Base-by-base conservation (phyloP, 495 filamentous ascomycete genomes). In the Aspergillus mulundensis region DNA sequence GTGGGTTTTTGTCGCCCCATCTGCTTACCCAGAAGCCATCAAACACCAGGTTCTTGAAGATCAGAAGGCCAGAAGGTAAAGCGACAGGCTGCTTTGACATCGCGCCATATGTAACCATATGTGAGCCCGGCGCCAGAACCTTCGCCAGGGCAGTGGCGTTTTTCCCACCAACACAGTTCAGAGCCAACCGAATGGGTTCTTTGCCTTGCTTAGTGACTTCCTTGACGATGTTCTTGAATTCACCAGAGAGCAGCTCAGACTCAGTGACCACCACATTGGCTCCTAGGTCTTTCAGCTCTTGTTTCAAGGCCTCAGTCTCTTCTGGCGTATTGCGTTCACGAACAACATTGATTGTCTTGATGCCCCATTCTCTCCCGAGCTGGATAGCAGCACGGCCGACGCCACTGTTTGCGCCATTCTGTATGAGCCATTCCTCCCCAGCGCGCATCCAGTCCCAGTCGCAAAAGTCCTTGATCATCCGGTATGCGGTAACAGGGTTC, bases 91-190 rank as follows among this genome's bases (percentile, higher is more conserved):
- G 84, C 61, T 88, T 85, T 38, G 86, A 83, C 94, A 98, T 98
- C 18, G 89, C 95, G 25, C 94, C 94, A 64, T 98, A 98, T 24
- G 93, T 96, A 28, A 97, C 90, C 72, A 97, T 77, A 44, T 87
- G 83, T 2, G 81, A 90, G 16, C 81, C 80, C 0, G 77, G 71
- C 2, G 77, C 76, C 23, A 98, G 74, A 1, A 77, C 73, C 67
- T 86, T 86, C 5, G 90, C 87, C 60, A 97, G 70, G 1, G 84
- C 79, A 23, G 83, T 80, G 5, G 89, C 88, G 36, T 84, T 81
- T 66, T 90, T 88, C 1, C 94, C 94, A n/a, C 94, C 95, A 0
- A 98, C 94, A 66, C 95, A 98, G 65, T 98, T 97, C 43, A 98
- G 69, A 0, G 84, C 95, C 5, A 98, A 72, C 53, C 83, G 80